These are phyloP conservation scores for Myriangium duriaei DNA, from an alignment of 2,329 filamentous ascomycete species.

Conservation along the genomic window DNA sequence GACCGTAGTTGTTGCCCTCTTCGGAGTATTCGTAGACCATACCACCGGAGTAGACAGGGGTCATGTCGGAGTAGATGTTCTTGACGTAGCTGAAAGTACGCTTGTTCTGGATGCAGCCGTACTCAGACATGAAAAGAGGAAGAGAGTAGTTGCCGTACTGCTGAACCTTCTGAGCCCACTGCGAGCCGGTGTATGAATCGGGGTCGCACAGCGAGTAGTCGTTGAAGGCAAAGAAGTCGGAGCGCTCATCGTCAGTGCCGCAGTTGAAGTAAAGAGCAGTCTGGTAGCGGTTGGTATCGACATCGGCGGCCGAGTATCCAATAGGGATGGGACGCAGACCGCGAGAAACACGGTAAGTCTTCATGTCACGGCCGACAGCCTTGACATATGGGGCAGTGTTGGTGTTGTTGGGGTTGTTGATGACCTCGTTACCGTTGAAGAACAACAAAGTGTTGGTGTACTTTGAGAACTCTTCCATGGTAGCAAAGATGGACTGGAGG, in stretches of 20 bases:
- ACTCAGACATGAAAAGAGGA: slow-evolving; percentile 90
- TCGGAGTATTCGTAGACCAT: slow-evolving; percentile 72
- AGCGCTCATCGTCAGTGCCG: slow-evolving; percentile 67
- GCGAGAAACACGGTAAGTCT: slow-evolving; percentile 66
- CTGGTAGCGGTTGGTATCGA: slow-evolving; percentile 72
- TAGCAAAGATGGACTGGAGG: slow-evolving; percentile 76
- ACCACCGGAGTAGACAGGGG: slow-evolving; percentile 74
- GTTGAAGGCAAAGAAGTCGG: slow-evolving; percentile 83
- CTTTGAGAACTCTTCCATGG: slow-evolving; percentile 68
- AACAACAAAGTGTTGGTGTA: slow-evolving; percentile 81
- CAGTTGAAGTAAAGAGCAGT: slow-evolving; percentile 88
- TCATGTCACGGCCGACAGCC: slow-evolving; percentile 67
- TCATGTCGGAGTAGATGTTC: slow-evolving; percentile 82
- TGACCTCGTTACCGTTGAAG: slow-evolving; percentile 71
- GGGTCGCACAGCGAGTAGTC: slow-evolving; percentile 79
- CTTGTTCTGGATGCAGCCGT: slow-evolving; percentile 72
- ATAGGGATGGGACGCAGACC: slow-evolving; percentile 57
- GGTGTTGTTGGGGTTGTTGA: slow-evolving; percentile 48
- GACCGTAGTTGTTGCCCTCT: slow-evolving; percentile 48
- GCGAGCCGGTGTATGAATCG: slow-evolving; percentile 55
- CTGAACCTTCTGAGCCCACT: slow-evolving; percentile 80
- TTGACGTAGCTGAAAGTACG: slow-evolving; percentile 71
- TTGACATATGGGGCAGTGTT: slow-evolving; percentile 55
- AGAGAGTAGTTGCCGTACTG: slow-evolving; percentile 78
- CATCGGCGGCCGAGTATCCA: slow-evolving; percentile 75